Percentiles rank a stretch among this genome's conserved stretches.
Evolutionary conservation across 148 eudicot species (phyloP).

Genomic region (Amaranthus cruentus): DNA sequence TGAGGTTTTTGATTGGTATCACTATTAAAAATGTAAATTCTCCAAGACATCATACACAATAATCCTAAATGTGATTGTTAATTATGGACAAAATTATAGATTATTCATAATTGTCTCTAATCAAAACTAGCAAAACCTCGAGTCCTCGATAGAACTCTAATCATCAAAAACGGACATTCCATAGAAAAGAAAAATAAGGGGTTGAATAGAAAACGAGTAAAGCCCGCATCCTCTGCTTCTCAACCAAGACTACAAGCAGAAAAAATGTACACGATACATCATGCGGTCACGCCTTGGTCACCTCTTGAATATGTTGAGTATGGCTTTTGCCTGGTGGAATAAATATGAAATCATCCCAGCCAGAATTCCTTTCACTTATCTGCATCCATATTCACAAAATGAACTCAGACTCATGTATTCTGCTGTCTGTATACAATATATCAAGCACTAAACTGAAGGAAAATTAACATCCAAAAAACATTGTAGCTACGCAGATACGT

Average conservation of each 20-base stretch:
- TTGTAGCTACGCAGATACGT: background rate
- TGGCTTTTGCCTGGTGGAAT: constrained; percentile 96
- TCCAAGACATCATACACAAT: too few species aligned
- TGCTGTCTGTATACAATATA: background rate
- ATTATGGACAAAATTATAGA: too few species aligned
- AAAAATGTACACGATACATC: background rate
- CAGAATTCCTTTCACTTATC: constrained; percentile 73
- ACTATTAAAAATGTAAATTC: too few species aligned
- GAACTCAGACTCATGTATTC: background rate
- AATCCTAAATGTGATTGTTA: too few species aligned
- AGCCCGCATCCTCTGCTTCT: background rate
- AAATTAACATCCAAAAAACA: background rate
- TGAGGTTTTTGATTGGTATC: too few species aligned
- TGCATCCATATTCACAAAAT: constrained; percentile 27
- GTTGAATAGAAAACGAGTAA: too few species aligned
- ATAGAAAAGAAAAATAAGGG: too few species aligned
- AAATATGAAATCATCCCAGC: constrained; percentile 91
- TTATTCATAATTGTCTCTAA: too few species aligned
- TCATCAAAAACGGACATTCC: too few species aligned
- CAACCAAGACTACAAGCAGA: background rate
- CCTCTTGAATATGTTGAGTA: constrained; percentile 77
- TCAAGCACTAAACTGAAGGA: background rate
- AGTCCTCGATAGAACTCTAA: too few species aligned
- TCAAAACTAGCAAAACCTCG: too few species aligned
- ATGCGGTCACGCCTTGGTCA: constrained; percentile 54